These are phyloP conservation scores for Cochliopodium minus DNA, from an alignment of 208 protist species.

Conservation along the genomic window DNA sequence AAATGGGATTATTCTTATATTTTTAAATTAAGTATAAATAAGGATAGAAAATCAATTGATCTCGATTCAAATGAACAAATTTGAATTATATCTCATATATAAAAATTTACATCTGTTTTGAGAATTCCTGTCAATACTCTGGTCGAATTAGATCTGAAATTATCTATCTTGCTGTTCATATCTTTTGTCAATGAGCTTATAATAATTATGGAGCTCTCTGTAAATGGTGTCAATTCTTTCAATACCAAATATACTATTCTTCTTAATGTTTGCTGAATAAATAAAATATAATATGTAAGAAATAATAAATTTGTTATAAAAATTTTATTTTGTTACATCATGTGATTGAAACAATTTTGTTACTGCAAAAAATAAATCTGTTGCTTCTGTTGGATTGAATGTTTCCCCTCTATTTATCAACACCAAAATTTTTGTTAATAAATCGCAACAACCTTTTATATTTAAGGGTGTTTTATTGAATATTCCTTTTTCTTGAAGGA, in stretches of 20 bases:
- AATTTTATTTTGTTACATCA: constrained; percentile 35
- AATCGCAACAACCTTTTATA: constrained; percentile 47
- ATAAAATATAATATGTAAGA: background rate
- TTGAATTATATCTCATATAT: too few species aligned
- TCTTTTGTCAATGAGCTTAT: constrained; percentile 87
- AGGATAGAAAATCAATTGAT: background rate
- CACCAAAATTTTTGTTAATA: constrained; percentile 84
- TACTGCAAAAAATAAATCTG: constrained; percentile 88
- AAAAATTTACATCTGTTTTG: constrained; percentile 60
- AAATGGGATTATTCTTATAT: background rate
- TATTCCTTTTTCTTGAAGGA: constrained; percentile 77
- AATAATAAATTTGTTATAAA: background rate
- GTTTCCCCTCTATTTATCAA: constrained; percentile 69
- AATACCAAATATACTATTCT: constrained; percentile 89
- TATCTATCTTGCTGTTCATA: constrained; percentile 71
- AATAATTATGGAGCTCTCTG: constrained; percentile 87
- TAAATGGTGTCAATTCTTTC: constrained; percentile 77
- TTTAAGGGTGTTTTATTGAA: constrained; percentile 75
- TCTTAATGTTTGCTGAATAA: constrained; percentile 58
- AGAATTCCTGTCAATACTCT: constrained; percentile 79
- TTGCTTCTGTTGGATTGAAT: constrained; percentile 76
- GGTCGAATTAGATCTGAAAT: constrained; percentile 72
- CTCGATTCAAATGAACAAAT: background rate
- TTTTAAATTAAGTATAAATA: background rate
- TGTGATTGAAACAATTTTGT: constrained; percentile 92